Evolutionary conservation across 1,284 basidiomycete species (phyloP).

Genomic region (Athelia psychrophila): DNA sequence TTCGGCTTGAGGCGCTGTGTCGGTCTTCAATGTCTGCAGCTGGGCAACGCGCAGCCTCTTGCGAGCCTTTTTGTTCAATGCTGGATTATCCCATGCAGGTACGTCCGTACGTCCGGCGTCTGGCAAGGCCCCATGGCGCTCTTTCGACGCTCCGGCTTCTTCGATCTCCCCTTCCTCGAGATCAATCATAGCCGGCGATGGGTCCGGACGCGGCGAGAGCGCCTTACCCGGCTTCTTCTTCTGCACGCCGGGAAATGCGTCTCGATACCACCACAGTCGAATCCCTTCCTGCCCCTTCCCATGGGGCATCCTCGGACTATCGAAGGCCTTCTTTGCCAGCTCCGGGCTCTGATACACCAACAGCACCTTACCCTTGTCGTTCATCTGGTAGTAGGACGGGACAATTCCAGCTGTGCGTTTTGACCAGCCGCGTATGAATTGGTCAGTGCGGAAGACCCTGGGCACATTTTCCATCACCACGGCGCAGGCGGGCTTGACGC

Average conservation of each 20-base stretch:
- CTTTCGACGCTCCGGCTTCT: conserved; percentile 24
- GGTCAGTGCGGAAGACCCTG: conserved; percentile 42
- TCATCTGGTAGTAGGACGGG: conserved; percentile 23
- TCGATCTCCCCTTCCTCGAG: conserved; percentile 41
- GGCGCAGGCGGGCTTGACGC: conserved; percentile 40
- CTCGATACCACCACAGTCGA: conserved; percentile 52
- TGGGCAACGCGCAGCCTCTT: too few species aligned
- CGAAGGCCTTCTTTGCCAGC: conserved; percentile 45
- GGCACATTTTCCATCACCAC: conserved; percentile 60
- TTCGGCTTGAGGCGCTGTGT: too few species aligned
- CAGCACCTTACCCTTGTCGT: too few species aligned
- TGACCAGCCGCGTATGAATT: conserved; percentile 45
- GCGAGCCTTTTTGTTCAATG: too few species aligned
- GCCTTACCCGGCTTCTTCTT: too few species aligned
- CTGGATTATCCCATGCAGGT: too few species aligned
- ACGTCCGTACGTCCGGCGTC: too few species aligned
- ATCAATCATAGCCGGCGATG: conserved; percentile 29
- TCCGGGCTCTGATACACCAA: conserved; percentile 36
- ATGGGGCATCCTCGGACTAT: conserved; percentile 41
- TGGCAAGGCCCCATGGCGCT: conserved; percentile 19
- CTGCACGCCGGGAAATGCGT: too few species aligned
- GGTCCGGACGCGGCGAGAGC: conserved; percentile 9
- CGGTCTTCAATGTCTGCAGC: too few species aligned
- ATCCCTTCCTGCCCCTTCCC: conserved; percentile 39
- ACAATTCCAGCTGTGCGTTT: conserved; percentile 32